phyloP scores from a whole-genome alignment of 164 flowering plant genomes.

The Vitis riparia region DNA sequence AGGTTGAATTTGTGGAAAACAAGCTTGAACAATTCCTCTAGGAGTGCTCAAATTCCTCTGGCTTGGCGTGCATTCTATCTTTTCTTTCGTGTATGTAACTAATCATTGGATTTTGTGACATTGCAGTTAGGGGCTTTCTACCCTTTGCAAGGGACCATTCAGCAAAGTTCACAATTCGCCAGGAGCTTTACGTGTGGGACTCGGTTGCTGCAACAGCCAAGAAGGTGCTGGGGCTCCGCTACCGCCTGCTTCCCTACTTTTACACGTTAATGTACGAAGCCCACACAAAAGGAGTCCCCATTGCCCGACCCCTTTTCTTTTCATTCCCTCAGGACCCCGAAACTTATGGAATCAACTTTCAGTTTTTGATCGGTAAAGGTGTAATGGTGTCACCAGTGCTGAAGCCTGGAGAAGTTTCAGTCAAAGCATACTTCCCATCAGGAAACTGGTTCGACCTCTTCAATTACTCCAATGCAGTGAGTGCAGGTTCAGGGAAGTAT shows the following conservation, averaged over 20 bases:
- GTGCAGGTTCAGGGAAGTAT: constrained; percentile 30
- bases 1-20: too few relatives aligned
- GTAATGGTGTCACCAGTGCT: constrained; percentile 75
- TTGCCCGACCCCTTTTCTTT: constrained; percentile 79
- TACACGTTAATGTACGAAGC: constrained; percentile 78
- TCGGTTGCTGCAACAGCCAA: constrained; percentile 53
- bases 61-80: background rate
- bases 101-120: background rate
- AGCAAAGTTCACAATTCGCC: constrained; percentile 31
- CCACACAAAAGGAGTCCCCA: constrained; percentile 57
- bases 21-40: too few relatives aligned
- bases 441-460: constrained; percentile 82
- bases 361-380: constrained; percentile 69
- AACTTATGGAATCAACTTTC: constrained; percentile 58
- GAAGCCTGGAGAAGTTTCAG: constrained; percentile 40
- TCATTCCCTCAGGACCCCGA: constrained; percentile 60
- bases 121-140: constrained; percentile 83
- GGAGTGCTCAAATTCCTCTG: too few relatives aligned
- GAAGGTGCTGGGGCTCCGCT: constrained; percentile 31
- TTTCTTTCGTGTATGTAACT: background rate
- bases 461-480: constrained; percentile 41
- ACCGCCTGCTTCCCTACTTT: constrained; percentile 29
- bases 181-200: constrained; percentile 82
- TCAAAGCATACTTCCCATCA: constrained; percentile 71
- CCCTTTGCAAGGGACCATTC: constrained; percentile 87